phyloP scores from a whole-genome alignment of 2,329 filamentous ascomycete genomes.

The Colletotrichum sp. region DNA sequence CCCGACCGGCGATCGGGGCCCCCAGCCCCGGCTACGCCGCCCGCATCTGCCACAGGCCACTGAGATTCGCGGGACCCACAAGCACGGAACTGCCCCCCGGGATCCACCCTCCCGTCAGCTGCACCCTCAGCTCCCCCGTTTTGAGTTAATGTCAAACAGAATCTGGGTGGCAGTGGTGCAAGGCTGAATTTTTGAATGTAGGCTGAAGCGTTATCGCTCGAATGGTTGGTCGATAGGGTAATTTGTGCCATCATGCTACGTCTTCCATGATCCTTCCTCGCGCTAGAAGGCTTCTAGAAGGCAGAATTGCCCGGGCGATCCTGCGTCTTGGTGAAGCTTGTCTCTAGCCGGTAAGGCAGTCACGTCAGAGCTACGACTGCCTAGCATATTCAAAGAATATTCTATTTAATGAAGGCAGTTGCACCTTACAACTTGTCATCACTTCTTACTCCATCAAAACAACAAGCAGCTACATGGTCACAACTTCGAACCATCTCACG shows the following conservation, averaged over 20 bases:
- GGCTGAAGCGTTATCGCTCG: neutral
- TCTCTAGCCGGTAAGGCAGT: neutral
- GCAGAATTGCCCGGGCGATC: neutral
- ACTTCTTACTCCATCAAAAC: neutral
- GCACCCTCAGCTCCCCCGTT: neutral
- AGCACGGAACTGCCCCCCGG: neutral
- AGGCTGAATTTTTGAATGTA: neutral
- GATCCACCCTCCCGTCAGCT: neutral
- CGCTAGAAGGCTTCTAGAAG: slow-evolving; percentile 13
- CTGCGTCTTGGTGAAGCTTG: neutral
- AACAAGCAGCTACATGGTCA: neutral
- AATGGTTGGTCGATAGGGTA: neutral
- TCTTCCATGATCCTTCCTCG: neutral
- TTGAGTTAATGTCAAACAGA: neutral
- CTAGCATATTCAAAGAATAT: neutral
- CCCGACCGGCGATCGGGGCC: neutral
- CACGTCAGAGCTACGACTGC: neutral
- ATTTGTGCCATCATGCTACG: neutral
- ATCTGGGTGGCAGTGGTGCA: neutral
- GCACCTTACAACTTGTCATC: neutral
- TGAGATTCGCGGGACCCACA: neutral
- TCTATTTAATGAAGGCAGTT: neutral
- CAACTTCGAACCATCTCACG: neutral
- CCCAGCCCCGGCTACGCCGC: neutral
- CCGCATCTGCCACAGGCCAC: neutral